Evolutionary conservation across 768 basidiomycete genomes (phyloP), one percentile per base, ranked within the genome.

Genomic region (Scleroderma bovista): DNA sequence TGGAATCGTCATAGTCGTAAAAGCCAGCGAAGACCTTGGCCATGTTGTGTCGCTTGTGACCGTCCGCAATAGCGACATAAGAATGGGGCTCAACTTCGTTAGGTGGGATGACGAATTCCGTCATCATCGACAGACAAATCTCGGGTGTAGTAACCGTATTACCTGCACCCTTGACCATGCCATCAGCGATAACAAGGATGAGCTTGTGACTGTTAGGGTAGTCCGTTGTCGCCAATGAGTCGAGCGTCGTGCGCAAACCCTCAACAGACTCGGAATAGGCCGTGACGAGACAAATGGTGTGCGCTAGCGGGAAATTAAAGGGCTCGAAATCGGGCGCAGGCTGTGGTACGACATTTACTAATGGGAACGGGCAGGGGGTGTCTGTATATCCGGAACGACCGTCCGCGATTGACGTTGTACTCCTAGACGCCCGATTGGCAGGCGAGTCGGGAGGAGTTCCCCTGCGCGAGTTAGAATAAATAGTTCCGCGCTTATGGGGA

Each of bases 21-120:
- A 91, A 99, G 11, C 96, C 96, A 33, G 96, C 94, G 61, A 88
- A 97, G 36, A 98, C 93, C 71, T 94, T 93, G 36, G 93, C 95
- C 93, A 95, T 96, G 67, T 99, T 99, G 75, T 98, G 96, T 32
- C 93, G 80, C 72, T 96, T 98, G 76, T 98, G 94, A n/a, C 96
- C 96, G 63, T 99, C 95, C 15, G 96, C 96, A 59, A 99, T 97
- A 51, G 96, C 93, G 47, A 98, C 93, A 62, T 98, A 99, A 23
- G 93, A 95, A 58, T 95, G 90, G 3, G 93, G 73, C 66, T 96
- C 90, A 32, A 97, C 92, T 46, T 97, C 92, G 19, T 84, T 74
- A 0, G 84, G 78, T 1, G 82, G 70, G 22, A 92, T 77, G 55
- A 96, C 72, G 48, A 96, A 81, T 37, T 97, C 93, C 70, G 87